Base-by-base conservation (phyloP, 1,284 basidiomycete genomes). In the Microbotryum silenes-acaulis region DNA sequence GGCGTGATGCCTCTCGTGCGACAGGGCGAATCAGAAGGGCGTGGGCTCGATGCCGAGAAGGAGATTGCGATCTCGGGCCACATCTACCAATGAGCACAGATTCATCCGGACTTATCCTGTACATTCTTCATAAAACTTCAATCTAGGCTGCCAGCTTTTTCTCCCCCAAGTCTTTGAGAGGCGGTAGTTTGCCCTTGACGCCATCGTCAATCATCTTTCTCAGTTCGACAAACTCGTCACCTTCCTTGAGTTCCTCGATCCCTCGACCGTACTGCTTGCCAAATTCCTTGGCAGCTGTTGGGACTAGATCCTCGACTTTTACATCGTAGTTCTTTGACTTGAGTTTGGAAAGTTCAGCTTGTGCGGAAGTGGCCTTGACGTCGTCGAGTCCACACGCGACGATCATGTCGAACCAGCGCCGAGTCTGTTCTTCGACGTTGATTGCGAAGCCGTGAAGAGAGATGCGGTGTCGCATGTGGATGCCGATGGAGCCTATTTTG, bases 391-490 rank as follows among this genome's bases (percentile, higher is more conserved):
- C 96, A 75, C 96, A 99, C 0, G 96, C 94, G 1, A 94, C 84
- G 49, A 98, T 83, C 62, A 83, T 79, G 70, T 87, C 80, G 74
- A 99, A 97, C 88, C 94, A 97, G 18, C 77, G 72, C 20, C 84
- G 74, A 2, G 89, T 90, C 67, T 92, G 85, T 20, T 77, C 76
- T 1, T 90, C 91, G 62, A 97, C 79, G 75, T 99, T 99, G 74
- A 97, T 79, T 2, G 93, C 85, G 75, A 99, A 97, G 0, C 96
- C 96, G 74, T 99, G 96, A 23, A 86, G 88, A 42, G 92, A 92
- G 62, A 99, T 81, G 44, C 94, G 82, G 73, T 97, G 91, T 54
- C 91, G 85, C 47, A 99, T 87, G 76, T 97, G 93, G 56, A 99
- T 91, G 54, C 96, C 96, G 62, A 99, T 94, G 63, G 91, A 94